These are phyloP conservation scores for Avena sativa DNA, from an alignment of 176 grass and related monocot species.

Conservation along the genomic window DNA sequence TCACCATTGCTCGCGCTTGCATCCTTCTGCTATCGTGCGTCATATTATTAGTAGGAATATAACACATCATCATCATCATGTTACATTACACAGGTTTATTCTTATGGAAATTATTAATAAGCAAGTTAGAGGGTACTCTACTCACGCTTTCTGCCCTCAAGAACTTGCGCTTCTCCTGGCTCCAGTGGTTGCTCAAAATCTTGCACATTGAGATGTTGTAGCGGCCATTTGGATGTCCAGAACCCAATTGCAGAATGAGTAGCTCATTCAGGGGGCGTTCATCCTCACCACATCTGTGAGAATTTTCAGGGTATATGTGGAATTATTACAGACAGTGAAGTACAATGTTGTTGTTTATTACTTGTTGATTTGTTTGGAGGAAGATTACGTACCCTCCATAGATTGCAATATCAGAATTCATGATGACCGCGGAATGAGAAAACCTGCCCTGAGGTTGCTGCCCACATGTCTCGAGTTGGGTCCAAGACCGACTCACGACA, in stretches of 20 bases:
- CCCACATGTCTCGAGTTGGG: constrained; percentile 79
- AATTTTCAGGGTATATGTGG: constrained; percentile 16
- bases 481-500: constrained; percentile 63
- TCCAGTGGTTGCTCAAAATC: constrained; percentile 92
- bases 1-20: constrained; percentile 48
- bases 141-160: constrained; percentile 61
- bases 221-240: constrained; percentile 91
- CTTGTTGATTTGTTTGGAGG: background rate
- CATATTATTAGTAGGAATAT: constrained; percentile 26
- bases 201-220: constrained; percentile 98
- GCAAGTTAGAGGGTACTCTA: constrained; percentile 17
- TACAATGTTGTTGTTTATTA: background rate
- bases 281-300: constrained; percentile 82
- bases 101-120: background rate
- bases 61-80: background rate
- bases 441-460: constrained; percentile 92
- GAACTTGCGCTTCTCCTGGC: constrained; percentile 80
- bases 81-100: too few species aligned
- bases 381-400: constrained; percentile 81
- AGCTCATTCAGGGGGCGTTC: constrained; percentile 90
- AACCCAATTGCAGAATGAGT: constrained; percentile 89
- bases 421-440: constrained; percentile 78
- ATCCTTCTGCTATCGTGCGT: constrained; percentile 45
- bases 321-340: constrained; percentile 8
- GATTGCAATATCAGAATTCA: constrained; percentile 80